Conservation (phyloP, 1,139 yeast genomes). For the Scheffersomyces insectosa region DNA sequence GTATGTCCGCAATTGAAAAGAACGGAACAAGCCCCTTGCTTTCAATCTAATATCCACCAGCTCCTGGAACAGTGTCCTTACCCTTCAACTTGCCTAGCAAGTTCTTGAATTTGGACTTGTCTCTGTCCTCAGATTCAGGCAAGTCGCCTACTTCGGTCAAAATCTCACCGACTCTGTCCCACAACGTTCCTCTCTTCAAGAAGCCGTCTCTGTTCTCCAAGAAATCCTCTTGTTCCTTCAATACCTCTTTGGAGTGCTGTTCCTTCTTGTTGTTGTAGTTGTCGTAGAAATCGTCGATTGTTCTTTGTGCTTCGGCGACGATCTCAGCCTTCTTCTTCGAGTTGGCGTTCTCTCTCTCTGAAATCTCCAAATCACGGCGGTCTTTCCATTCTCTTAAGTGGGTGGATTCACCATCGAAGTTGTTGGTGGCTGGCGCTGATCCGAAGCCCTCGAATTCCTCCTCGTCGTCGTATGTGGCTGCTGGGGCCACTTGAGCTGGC, state of each 20-base stretch:
- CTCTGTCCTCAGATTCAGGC: conserved; percentile 19
- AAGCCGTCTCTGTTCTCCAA: conserved; percentile 77
- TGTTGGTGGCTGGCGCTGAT: conserved; percentile 14
- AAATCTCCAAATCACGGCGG: conserved; percentile 78
- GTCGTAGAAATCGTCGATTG: conserved; percentile 92
- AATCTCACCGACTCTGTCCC: conserved; percentile 77
- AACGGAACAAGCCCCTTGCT: too few species aligned
- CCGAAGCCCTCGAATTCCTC: conserved; percentile 31
- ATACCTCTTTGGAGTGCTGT: conserved; percentile 61
- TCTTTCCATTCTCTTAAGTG: conserved; percentile 80
- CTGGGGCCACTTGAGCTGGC: conserved; percentile 15
- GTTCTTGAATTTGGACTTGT: conserved; percentile 25
- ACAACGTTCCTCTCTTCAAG: conserved; percentile 74
- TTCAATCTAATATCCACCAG: conserved; percentile 23
- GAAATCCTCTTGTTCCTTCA: conserved; percentile 69
- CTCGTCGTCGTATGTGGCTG: conserved; percentile 22
- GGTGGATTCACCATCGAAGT: conserved; percentile 48
- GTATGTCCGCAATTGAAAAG: too few species aligned
- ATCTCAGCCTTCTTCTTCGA: conserved; percentile 66
- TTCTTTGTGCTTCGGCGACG: conserved; percentile 75
- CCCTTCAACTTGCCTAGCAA: conserved; percentile 30
- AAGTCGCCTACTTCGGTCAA: conserved; percentile 44
- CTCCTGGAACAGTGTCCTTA: conserved; percentile 30
- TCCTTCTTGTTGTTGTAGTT: conserved; percentile 88
- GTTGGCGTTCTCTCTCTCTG: conserved; percentile 77